Percentiles rank a stretch among this genome's conserved stretches.
Evolutionary conservation across 192 early-diverging fungal genomes (phyloP).

Genomic region (Coemansia sp.): DNA sequence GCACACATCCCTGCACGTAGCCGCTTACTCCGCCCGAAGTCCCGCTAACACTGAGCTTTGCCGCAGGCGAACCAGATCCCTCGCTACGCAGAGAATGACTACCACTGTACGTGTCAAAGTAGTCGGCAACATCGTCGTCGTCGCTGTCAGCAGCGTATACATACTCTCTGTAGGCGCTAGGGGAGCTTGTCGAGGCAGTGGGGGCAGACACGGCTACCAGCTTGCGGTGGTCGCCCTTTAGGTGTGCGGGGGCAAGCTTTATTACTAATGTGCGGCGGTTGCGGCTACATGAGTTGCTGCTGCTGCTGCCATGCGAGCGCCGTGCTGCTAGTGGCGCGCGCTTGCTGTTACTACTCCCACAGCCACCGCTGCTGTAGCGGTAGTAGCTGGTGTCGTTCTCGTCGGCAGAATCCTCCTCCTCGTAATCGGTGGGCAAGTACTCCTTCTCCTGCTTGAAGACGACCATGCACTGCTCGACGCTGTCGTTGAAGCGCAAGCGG

Average conservation of each 20-base stretch:
- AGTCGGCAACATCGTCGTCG: constrained; percentile 11
- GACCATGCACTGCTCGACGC: constrained; percentile 58
- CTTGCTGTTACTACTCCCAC: neutral
- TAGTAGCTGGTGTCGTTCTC: constrained; percentile 16
- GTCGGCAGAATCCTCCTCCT: constrained; percentile 24
- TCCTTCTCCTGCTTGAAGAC: constrained; percentile 56
- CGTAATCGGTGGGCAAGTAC: constrained; percentile 49
- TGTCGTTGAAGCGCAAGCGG: constrained; percentile 54
- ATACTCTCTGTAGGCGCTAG: neutral
- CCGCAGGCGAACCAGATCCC: neutral
- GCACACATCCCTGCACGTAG: constrained; percentile 46
- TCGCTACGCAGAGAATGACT: neutral
- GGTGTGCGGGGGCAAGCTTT: constrained; percentile 47
- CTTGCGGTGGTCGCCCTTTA: constrained; percentile 52
- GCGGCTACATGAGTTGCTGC: constrained; percentile 18
- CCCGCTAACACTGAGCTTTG: neutral
- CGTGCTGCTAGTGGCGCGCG: constrained; percentile 3
- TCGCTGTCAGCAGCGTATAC: constrained; percentile 2
- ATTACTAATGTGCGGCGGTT: constrained; percentile 46
- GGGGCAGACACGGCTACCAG: constrained; percentile 25
- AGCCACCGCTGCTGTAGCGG: constrained; percentile 3
- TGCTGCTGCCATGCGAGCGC: constrained; percentile 9
- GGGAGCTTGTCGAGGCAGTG: neutral
- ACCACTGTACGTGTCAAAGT: constrained; percentile 9
- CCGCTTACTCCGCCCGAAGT: constrained; percentile 27